These are phyloP conservation scores for Colletotrichum incanum DNA, from an alignment of 2,329 filamentous ascomycete genomes.

Conservation along the genomic window DNA sequence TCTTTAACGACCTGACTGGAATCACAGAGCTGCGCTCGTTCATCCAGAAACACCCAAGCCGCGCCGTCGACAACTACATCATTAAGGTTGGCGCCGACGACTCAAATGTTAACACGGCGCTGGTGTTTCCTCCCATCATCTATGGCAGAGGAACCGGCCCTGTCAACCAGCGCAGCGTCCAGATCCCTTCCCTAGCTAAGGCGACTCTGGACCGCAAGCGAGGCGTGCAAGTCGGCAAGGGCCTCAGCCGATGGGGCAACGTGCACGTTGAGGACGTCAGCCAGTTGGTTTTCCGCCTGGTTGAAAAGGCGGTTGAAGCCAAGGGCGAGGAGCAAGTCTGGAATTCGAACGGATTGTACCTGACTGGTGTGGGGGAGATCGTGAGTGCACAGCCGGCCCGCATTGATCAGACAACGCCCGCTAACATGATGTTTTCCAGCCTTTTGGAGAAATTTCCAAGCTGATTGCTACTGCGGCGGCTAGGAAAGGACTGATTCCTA, in stretches of 20 bases:
- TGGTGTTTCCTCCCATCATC: conserved; percentile 56
- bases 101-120: conserved; percentile 52
- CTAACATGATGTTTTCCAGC: conserved; percentile 34
- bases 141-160: conserved; percentile 58
- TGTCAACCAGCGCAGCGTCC: conserved; percentile 58
- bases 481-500: conserved; percentile 47
- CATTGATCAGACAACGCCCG: background rate
- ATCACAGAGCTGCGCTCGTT: conserved; percentile 47
- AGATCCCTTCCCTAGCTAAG: conserved; percentile 56
- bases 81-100: conserved; percentile 49
- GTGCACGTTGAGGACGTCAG: conserved; percentile 55
- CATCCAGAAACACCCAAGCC: conserved; percentile 47
- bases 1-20: conserved; percentile 56
- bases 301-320: conserved; percentile 49
- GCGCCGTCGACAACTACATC: conserved; percentile 57
- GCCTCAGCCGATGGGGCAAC: conserved; percentile 54
- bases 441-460: conserved; percentile 52
- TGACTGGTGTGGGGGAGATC: conserved; percentile 50
- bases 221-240: conserved; percentile 53
- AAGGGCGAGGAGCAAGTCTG: conserved; percentile 49
- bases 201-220: conserved; percentile 52
- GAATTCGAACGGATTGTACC: conserved; percentile 58
- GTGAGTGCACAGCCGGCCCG: conserved; percentile 42
- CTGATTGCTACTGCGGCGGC: conserved; percentile 48
- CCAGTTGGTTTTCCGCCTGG: conserved; percentile 49